Conservation (phyloP, 2,329 filamentous ascomycete genomes). For the Xylaria sp. region DNA sequence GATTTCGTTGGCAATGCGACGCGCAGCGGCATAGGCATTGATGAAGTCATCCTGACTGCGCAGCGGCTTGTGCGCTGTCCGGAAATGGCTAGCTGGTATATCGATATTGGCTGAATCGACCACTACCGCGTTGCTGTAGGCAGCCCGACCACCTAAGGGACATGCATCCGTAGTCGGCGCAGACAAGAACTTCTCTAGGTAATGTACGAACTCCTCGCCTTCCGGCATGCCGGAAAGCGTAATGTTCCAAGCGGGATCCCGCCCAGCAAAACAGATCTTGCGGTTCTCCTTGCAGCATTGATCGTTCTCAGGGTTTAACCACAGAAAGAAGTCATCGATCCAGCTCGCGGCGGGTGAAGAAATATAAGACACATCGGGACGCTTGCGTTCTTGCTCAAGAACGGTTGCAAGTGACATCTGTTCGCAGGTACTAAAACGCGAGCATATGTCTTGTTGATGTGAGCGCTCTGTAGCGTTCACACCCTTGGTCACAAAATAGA, state of each 20-base stretch:
- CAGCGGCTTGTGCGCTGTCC: constrained; percentile 87
- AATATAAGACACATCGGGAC: constrained; percentile 87
- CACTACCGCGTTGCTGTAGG: constrained; percentile 86
- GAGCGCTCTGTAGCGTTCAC: constrained; percentile 80
- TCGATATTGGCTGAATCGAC: constrained; percentile 74
- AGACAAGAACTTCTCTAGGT: constrained; percentile 83
- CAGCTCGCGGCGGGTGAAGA: constrained; percentile 90
- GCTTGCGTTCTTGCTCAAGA: constrained; percentile 92
- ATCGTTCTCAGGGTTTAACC: constrained; percentile 90
- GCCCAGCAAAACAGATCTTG: constrained; percentile 80
- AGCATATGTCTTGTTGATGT: constrained; percentile 88
- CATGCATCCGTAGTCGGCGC: constrained; percentile 85
- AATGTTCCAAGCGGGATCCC: constrained; percentile 87
- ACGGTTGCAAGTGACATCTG: constrained; percentile 86
- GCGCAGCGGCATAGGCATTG: constrained; percentile 85
- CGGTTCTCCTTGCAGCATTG: constrained; percentile 76
- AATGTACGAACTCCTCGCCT: constrained; percentile 88
- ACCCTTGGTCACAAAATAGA: constrained; percentile 92
- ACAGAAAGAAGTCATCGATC: constrained; percentile 96
- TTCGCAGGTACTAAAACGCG: constrained; percentile 89
- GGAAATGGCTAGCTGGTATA: constrained; percentile 88
- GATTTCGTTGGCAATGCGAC: constrained; percentile 85
- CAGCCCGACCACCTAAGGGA: constrained; percentile 86
- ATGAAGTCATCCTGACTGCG: constrained; percentile 94
- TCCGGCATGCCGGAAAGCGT: constrained; percentile 93